Conservation (phyloP, 1,284 basidiomycete species). For the Cystobasidiaceae sp. region DNA sequence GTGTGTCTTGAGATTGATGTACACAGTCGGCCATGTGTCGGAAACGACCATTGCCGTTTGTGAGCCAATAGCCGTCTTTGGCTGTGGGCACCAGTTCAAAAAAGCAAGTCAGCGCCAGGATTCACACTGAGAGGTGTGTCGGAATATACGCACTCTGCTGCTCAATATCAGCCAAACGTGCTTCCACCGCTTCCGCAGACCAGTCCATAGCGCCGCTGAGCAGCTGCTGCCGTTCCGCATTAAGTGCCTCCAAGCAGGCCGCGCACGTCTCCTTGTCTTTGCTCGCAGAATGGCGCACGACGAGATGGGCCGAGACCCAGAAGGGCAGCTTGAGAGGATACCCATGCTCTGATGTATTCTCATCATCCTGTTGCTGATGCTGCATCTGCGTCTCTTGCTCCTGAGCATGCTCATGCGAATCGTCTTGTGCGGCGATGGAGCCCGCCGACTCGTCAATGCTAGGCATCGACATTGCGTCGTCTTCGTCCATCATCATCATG, state of each 20-base stretch:
- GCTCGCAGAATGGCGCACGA: background rate
- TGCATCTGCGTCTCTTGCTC: too few relatives aligned
- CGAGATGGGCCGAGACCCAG: constrained; percentile 5
- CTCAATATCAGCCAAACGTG: background rate
- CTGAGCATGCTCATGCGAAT: too few relatives aligned
- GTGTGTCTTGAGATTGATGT: constrained; percentile 3
- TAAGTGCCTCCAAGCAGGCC: constrained; percentile 4
- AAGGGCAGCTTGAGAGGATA: constrained; percentile 7
- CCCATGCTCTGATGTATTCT: too few relatives aligned
- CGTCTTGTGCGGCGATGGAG: too few relatives aligned
- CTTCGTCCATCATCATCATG: too few relatives aligned
- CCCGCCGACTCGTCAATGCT: too few relatives aligned
- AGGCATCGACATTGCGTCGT: too few relatives aligned
- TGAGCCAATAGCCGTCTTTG: constrained; percentile 12
- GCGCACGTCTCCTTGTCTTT: constrained; percentile 6
- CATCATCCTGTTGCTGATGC: too few relatives aligned
- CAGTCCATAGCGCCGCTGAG: background rate
- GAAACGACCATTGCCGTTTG: constrained; percentile 16
- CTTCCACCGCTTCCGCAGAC: background rate
- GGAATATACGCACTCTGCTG: constrained; percentile 4
- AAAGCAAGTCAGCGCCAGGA: too few relatives aligned
- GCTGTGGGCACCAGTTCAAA: background rate
- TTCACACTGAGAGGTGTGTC: too few relatives aligned
- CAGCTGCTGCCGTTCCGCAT: background rate
- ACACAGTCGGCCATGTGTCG: constrained; percentile 12